Conservation (phyloP, 164 flowering plant genomes). For the Tetracentron sinense region DNA sequence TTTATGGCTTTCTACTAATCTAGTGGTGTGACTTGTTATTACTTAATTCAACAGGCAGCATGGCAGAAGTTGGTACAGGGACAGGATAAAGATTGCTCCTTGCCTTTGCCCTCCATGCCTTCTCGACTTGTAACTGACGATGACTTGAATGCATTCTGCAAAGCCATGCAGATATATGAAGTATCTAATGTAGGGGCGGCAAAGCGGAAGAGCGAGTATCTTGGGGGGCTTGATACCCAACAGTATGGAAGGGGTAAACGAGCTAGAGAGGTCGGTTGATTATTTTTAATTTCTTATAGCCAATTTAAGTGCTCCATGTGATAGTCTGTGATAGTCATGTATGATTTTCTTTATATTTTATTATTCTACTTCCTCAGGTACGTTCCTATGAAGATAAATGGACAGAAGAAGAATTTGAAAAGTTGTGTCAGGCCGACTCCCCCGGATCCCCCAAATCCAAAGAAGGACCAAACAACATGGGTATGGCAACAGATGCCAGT, state of each 20-base stretch:
- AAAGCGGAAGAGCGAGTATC: constrained; percentile 58
- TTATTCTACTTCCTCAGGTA: constrained; percentile 45
- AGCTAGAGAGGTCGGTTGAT: constrained; percentile 84
- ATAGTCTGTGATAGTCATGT: background rate
- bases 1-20: constrained; percentile 1
- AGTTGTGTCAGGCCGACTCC: constrained; percentile 77
- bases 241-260: constrained; percentile 98
- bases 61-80: constrained; percentile 62
- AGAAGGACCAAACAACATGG: constrained; percentile 37
- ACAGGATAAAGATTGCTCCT: constrained; percentile 31
- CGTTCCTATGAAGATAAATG: constrained; percentile 98
- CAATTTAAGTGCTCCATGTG: background rate
- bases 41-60: constrained; percentile 42
- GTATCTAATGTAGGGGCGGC: constrained; percentile 39
- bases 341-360: background rate
- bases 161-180: constrained; percentile 78
- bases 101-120: constrained; percentile 52
- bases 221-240: constrained; percentile 73
- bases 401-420: constrained; percentile 99
- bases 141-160: constrained; percentile 65
- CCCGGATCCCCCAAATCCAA: constrained; percentile 58
- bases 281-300: background rate
- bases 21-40: background rate
- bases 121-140: constrained; percentile 87
- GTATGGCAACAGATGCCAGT: constrained; percentile 29